Evolutionary conservation across 2,329 filamentous ascomycete species (phyloP).

Genomic region (Penicillium sp.): DNA sequence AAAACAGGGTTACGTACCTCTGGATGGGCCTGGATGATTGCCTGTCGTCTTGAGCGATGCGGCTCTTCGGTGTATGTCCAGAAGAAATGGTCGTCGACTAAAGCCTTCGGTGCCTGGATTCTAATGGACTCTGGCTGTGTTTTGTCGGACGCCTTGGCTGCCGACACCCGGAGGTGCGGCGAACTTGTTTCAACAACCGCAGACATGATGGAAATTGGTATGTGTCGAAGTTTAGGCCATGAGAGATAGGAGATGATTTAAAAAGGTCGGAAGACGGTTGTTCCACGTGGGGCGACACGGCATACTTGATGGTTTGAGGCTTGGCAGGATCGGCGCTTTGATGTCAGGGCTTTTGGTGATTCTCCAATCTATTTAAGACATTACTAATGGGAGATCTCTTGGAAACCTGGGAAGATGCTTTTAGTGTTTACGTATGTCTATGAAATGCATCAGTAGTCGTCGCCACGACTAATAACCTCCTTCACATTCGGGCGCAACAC

Average conservation of each 20-base stretch:
- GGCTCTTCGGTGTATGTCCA: constrained; percentile 99
- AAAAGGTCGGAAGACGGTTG: constrained; percentile 29
- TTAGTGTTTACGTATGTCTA: constrained; percentile 9
- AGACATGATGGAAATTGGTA: constrained; percentile 28
- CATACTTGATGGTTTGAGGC: constrained; percentile 17
- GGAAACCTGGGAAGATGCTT: constrained; percentile 3
- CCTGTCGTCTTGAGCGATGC: constrained; percentile 82
- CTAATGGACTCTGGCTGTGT: constrained; percentile 23
- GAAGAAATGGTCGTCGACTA: constrained; percentile 69
- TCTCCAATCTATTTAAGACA: background rate
- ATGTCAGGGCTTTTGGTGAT: background rate
- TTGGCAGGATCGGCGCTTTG: constrained; percentile 18
- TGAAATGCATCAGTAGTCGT: constrained; percentile 67
- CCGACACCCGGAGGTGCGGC: constrained; percentile 37
- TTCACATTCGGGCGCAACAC: constrained; percentile 77
- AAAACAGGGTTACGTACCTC: constrained; percentile 60
- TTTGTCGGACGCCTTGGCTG: constrained; percentile 27
- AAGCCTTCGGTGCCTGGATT: constrained; percentile 33
- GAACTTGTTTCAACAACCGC: constrained; percentile 32
- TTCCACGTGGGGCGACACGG: constrained; percentile 42
- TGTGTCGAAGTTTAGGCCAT: constrained; percentile 9
- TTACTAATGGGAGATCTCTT: constrained; percentile 5
- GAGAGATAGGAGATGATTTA: constrained; percentile 15
- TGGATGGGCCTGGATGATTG: constrained; percentile 97
- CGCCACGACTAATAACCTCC: constrained; percentile 82